phyloP scores from a whole-genome alignment of 768 basidiomycete genomes.

The Boletus subparvulus region DNA sequence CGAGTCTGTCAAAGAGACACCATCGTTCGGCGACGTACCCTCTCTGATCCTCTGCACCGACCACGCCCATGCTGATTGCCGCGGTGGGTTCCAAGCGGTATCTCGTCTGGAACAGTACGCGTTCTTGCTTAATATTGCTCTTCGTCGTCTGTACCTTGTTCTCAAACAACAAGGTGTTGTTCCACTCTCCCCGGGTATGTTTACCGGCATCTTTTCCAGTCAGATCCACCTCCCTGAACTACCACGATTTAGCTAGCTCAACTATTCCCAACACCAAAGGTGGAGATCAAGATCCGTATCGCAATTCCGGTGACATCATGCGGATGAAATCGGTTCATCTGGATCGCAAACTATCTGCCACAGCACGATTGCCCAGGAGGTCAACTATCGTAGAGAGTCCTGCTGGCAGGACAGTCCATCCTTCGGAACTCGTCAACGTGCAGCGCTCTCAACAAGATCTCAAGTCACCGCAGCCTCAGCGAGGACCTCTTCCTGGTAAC shows the following conservation, averaged over 20 bases:
- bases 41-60: constrained; percentile 74
- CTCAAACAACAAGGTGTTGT: constrained; percentile 89
- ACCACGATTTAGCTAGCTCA: constrained; percentile 24
- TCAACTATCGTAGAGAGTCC: constrained; percentile 97
- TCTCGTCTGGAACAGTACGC: constrained; percentile 97
- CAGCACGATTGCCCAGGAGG: constrained; percentile 86
- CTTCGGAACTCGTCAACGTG: constrained; percentile 53
- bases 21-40: constrained; percentile 72
- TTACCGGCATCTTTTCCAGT: constrained; percentile 4
- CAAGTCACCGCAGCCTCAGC: constrained; percentile 39
- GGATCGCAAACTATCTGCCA: constrained; percentile 93
- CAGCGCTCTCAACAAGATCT: constrained; percentile 48
- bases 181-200: constrained; percentile 71
- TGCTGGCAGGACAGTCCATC: constrained; percentile 79
- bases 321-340: constrained; percentile 92
- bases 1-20: constrained; percentile 64
- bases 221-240: constrained; percentile 10
- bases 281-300: constrained; percentile 70
- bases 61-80: constrained; percentile 67
- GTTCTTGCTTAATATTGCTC: constrained; percentile 92
- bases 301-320: constrained; percentile 88
- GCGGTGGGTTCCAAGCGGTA: constrained; percentile 83
- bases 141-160: constrained; percentile 84
- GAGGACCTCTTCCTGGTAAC: constrained; percentile 38
- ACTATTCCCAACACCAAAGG: constrained; percentile 35